A percentile compares a stretch with the other conserved stretches of the same genome.
These are phyloP conservation scores for Hymenoscyphus fructigenus DNA, from an alignment of 2,329 filamentous ascomycete genomes.

Conservation along the genomic window DNA sequence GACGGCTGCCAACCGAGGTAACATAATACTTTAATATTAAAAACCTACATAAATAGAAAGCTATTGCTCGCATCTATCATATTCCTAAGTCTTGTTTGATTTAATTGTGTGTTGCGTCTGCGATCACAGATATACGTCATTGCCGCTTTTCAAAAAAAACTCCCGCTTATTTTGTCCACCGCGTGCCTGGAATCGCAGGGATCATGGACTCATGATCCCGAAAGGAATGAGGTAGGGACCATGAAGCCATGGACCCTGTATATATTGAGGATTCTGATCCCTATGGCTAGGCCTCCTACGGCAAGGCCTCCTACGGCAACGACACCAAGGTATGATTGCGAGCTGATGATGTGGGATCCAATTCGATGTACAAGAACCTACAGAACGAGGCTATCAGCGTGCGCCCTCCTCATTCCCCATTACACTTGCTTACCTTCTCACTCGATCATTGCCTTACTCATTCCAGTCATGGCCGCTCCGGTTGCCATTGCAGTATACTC, in stretches of 20 bases:
- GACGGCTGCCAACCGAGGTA: background rate
- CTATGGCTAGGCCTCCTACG: too few species aligned
- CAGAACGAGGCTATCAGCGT: background rate
- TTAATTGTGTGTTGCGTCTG: background rate
- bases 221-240: background rate
- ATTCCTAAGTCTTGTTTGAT: background rate
- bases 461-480: slow-evolving; percentile 1
- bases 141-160: background rate
- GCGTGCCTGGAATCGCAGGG: background rate
- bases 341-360: background rate
- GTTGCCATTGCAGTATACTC: slow-evolving; percentile 1
- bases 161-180: background rate
- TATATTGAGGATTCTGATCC: too few species aligned
- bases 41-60: background rate
- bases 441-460: background rate
- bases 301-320: too few species aligned
- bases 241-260: too few species aligned
- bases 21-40: background rate
- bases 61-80: background rate
- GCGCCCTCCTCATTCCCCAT: slow-evolving; percentile 1
- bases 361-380: background rate
- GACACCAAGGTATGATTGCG: too few species aligned
- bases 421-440: background rate
- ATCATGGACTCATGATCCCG: background rate
- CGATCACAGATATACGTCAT: too few species aligned